A percentile compares a stretch with the other conserved stretches of the same genome.
phyloP scores from a whole-genome alignment of 2,329 filamentous ascomycete species.

The Aureobasidium sp. region DNA sequence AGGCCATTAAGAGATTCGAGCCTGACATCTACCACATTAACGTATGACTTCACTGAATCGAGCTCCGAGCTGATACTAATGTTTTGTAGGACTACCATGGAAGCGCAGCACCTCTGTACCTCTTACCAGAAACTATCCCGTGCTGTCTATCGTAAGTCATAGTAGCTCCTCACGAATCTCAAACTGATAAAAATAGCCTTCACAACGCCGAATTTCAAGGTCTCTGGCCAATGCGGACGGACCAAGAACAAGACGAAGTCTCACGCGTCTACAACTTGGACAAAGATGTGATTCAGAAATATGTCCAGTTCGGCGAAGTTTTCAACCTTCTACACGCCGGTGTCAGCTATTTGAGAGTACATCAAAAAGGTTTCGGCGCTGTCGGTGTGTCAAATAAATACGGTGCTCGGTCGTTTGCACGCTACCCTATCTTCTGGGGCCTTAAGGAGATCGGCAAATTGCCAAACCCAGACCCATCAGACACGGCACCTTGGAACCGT shows the following conservation, averaged over 20 bases:
- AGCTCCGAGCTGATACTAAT: background rate
- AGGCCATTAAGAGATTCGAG: slow-evolving; percentile 55
- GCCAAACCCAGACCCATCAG: slow-evolving; percentile 59
- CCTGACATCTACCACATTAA: slow-evolving; percentile 61
- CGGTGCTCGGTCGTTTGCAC: slow-evolving; percentile 58
- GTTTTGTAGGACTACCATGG: slow-evolving; percentile 48
- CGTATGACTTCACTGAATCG: slow-evolving; percentile 27
- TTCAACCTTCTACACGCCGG: slow-evolving; percentile 62
- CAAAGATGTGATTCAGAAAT: slow-evolving; percentile 50
- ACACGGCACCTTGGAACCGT: slow-evolving; percentile 55
- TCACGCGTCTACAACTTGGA: slow-evolving; percentile 58
- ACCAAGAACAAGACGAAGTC: slow-evolving; percentile 55
- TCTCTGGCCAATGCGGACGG: slow-evolving; percentile 59
- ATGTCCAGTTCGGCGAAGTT: slow-evolving; percentile 62
- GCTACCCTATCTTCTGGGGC: slow-evolving; percentile 65
- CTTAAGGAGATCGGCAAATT: slow-evolving; percentile 55
- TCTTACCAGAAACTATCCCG: slow-evolving; percentile 56
- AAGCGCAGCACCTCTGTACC: slow-evolving; percentile 55
- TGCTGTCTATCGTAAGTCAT: slow-evolving; percentile 47
- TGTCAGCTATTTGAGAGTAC: slow-evolving; percentile 57
- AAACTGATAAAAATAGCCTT: too few species aligned
- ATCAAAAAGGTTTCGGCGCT: slow-evolving; percentile 61
- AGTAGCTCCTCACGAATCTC: background rate
- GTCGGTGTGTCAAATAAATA: slow-evolving; percentile 64
- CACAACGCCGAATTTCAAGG: slow-evolving; percentile 66